Evolutionary conservation across 1,284 basidiomycete genomes (phyloP).

Genomic region (Puccinia triticina): DNA sequence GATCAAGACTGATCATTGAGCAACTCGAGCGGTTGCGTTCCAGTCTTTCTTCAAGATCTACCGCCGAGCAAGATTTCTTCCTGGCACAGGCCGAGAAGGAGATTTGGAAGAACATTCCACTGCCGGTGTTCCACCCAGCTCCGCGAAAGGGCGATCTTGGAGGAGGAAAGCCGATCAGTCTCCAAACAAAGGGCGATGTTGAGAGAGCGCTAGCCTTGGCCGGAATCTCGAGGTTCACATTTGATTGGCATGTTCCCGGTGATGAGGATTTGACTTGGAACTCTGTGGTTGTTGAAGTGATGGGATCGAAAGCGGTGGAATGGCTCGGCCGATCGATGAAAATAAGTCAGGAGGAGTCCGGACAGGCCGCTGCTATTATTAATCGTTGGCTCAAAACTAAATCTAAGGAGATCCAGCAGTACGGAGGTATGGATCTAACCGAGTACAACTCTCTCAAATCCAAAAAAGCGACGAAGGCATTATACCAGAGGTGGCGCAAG

Average conservation of each 20-base stretch:
- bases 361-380: not conserved
- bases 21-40: not conserved
- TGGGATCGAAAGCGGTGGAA: slow-evolving; percentile 7
- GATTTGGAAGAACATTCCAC: not conserved
- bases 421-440: not conserved
- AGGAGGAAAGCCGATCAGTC: too few relatives aligned
- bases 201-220: not conserved
- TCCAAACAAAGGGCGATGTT: too few relatives aligned
- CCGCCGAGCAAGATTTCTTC: slow-evolving; percentile 3
- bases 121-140: not conserved
- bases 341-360: not conserved
- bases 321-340: not conserved
- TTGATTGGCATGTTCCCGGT: not conserved
- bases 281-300: not conserved
- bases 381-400: not conserved
- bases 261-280: not conserved
- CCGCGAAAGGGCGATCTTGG: not conserved
- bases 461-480: not conserved
- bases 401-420: not conserved
- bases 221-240: not conserved
- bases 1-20: not conserved
- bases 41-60: not conserved
- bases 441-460: not conserved
- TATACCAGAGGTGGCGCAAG: not conserved
- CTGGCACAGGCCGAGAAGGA: not conserved